phyloP scores from a whole-genome alignment of 768 basidiomycete species.

The Lepiota subincarnata region DNA sequence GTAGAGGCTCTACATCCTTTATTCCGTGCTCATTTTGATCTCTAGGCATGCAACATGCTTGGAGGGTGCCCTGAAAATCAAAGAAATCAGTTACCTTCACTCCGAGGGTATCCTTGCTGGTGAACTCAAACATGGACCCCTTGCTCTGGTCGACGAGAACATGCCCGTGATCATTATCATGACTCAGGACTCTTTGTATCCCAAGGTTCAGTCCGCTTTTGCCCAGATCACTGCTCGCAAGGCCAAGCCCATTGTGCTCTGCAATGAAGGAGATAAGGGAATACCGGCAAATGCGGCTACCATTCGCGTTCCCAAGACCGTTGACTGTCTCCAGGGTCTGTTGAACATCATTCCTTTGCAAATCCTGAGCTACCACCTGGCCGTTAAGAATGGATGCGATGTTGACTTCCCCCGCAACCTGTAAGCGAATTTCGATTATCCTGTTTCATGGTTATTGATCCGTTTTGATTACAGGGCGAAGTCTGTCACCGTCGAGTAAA shows the following conservation, averaged over 20 bases:
- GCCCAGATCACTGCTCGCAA: constrained; percentile 97
- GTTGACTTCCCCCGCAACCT: constrained; percentile 98
- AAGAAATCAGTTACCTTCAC: constrained; percentile 96
- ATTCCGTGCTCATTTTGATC: neutral
- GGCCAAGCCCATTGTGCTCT: constrained; percentile 91
- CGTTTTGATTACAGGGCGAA: constrained; percentile 49
- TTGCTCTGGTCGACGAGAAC: constrained; percentile 97
- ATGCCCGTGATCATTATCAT: constrained; percentile 99
- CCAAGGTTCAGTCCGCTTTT: constrained; percentile 96
- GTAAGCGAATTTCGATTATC: constrained; percentile 39
- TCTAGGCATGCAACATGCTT: constrained; percentile 88
- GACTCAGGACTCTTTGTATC: constrained; percentile 97
- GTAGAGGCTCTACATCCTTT: constrained; percentile 23
- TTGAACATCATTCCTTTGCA: constrained; percentile 97
- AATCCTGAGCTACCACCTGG: constrained; percentile 92
- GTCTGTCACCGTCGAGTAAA: constrained; percentile 61
- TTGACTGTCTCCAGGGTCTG: constrained; percentile 92
- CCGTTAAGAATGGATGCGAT: constrained; percentile 92
- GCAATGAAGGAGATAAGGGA: constrained; percentile 86
- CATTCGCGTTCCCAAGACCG: constrained; percentile 91
- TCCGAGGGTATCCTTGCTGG: constrained; percentile 92
- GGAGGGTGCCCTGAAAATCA: constrained; percentile 98
- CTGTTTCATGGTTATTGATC: constrained; percentile 10
- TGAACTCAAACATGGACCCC: constrained; percentile 97
- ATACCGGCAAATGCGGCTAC: constrained; percentile 75